phyloP scores from a whole-genome alignment of 768 basidiomycete genomes.

The Collybiopsis confluens region DNA sequence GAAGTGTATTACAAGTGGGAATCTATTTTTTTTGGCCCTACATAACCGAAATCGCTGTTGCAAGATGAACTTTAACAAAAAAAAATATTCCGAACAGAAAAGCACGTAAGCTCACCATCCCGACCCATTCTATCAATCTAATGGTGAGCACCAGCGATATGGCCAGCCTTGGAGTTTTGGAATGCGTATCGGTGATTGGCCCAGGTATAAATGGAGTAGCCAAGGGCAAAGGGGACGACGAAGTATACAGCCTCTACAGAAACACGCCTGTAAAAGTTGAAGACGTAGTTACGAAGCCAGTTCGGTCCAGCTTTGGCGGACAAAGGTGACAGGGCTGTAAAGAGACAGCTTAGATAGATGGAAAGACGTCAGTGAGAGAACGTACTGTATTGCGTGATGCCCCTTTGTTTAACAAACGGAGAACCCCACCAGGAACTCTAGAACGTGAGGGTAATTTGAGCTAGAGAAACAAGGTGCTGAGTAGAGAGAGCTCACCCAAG shows the following conservation, averaged over 20 bases:
- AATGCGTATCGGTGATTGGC: constrained; percentile 63
- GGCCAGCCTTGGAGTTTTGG: constrained; percentile 81
- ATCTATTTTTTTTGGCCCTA: too few species aligned
- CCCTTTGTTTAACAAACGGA: constrained; percentile 64
- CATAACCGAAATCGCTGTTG: too few species aligned
- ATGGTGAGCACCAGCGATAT: constrained; percentile 46
- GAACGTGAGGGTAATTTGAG: background rate
- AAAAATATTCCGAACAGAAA: too few species aligned
- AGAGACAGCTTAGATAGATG: background rate
- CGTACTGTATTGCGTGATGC: constrained; percentile 80
- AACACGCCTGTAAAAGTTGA: constrained; percentile 82
- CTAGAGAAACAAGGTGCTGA: background rate
- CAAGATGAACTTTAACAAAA: too few species aligned
- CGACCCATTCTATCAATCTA: too few species aligned
- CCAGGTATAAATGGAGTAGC: constrained; percentile 78
- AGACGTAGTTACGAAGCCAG: constrained; percentile 69
- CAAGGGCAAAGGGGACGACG: constrained; percentile 65
- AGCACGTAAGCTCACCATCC: too few species aligned
- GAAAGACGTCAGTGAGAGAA: constrained; percentile 13
- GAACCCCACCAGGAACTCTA: constrained; percentile 94
- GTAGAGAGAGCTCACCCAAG: constrained; percentile 61
- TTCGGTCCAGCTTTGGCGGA: constrained; percentile 71
- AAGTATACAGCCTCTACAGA: constrained; percentile 75
- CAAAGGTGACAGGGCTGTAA: constrained; percentile 76
- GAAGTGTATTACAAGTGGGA: too few species aligned